Conservation (phyloP, 1,139 yeast genomes). For the Wickerhamiella infanticola region DNA sequence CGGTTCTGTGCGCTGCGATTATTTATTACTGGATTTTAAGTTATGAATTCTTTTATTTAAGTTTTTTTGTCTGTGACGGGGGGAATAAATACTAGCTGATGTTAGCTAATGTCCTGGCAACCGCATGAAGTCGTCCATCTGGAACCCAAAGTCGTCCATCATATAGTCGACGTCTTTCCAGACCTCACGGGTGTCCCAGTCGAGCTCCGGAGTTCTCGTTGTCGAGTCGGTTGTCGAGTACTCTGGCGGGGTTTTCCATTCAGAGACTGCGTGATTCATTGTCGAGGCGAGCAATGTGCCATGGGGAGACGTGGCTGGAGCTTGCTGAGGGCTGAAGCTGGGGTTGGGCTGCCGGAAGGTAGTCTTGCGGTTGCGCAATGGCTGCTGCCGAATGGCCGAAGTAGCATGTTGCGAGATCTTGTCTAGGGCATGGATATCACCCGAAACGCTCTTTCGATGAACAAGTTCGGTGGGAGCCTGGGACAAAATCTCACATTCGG, state of each 20-base stretch:
- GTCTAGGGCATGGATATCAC: constrained; percentile 1
- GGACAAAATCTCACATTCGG: constrained; percentile 54
- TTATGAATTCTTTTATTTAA: too few species aligned
- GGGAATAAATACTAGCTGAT: too few species aligned
- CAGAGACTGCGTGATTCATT: neutral
- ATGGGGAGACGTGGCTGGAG: constrained; percentile 1
- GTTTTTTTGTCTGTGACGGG: too few species aligned
- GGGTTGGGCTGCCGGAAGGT: neutral
- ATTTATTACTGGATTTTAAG: too few species aligned
- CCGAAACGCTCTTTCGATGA: constrained; percentile 13
- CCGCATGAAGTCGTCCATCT: constrained; percentile 28
- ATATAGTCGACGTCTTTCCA: constrained; percentile 87
- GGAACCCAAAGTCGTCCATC: constrained; percentile 91
- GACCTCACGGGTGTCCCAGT: constrained; percentile 51
- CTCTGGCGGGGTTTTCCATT: neutral
- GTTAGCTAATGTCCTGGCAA: neutral
- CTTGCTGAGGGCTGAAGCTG: constrained; percentile 7
- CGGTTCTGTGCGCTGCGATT: too few species aligned
- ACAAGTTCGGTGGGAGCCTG: constrained; percentile 24
- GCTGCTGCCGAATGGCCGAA: neutral
- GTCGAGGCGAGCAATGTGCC: neutral
- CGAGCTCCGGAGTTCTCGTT: constrained; percentile 11
- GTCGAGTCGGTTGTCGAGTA: constrained; percentile 1
- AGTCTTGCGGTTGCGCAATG: constrained; percentile 1
- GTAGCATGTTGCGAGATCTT: neutral